A percentile compares a stretch with the other conserved stretches of the same genome.
Conservation (phyloP, 2,329 filamentous ascomycete species). For the Alternaria rosae region DNA sequence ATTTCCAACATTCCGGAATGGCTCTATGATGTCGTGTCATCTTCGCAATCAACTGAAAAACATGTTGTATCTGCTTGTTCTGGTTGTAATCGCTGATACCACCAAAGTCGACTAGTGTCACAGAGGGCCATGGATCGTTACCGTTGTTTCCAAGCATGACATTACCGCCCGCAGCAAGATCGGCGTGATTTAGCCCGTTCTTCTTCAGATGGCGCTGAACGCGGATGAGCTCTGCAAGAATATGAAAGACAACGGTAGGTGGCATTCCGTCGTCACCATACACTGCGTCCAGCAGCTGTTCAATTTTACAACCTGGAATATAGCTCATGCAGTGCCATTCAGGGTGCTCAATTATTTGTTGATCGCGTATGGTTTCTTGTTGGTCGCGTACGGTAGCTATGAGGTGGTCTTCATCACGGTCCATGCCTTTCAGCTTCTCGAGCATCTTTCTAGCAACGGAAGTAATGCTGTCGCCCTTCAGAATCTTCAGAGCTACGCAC, state of each 20-base stretch:
- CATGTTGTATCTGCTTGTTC: background rate
- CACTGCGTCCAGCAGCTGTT: background rate
- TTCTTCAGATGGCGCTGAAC: background rate
- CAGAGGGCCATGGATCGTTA: background rate
- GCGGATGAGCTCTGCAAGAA: background rate
- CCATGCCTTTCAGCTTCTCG: too few relatives aligned
- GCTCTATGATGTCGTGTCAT: background rate
- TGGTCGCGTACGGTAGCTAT: too few relatives aligned
- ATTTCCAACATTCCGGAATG: background rate
- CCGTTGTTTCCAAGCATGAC: background rate
- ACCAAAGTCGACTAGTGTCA: background rate
- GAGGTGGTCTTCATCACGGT: too few relatives aligned
- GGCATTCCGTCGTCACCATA: background rate
- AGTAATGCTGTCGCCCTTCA: too few relatives aligned
- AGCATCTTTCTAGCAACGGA: too few relatives aligned
- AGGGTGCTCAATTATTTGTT: background rate
- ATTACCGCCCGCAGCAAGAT: background rate
- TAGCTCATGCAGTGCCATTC: background rate
- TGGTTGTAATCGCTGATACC: too few relatives aligned
- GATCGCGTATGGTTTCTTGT: too few relatives aligned
- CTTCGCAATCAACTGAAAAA: background rate
- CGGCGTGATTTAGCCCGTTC: background rate
- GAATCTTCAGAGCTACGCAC: too few relatives aligned
- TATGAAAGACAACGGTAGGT: background rate
- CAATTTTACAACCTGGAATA: background rate